These are phyloP conservation scores for Trifolium subterraneum DNA, from an alignment of 306 rosid species.

Conservation along the genomic window DNA sequence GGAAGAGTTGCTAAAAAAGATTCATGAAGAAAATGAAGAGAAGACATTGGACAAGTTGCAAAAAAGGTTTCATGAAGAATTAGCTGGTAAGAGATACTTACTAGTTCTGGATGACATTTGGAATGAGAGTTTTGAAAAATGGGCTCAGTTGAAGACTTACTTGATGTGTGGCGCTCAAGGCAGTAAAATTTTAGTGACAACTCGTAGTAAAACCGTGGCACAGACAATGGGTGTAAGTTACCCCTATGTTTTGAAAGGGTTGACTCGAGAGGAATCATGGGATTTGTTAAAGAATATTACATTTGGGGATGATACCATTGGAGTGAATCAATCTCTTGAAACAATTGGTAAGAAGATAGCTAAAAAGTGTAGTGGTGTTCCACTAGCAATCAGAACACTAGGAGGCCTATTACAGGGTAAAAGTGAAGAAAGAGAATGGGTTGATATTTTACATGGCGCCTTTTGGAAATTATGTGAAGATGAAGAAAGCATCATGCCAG, in stretches of 20 bases:
- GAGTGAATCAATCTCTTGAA: background rate
- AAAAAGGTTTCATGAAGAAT: background rate
- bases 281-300: background rate
- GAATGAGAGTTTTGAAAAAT: background rate
- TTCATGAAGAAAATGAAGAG: no score
- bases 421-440: background rate
- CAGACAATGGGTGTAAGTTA: background rate
- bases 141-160: constrained; percentile 7
- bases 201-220: background rate
- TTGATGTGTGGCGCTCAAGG: background rate
- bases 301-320: background rate
- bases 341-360: background rate
- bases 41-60: constrained; percentile 3
- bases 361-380: background rate
- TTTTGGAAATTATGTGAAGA: background rate
- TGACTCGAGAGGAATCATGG: background rate
- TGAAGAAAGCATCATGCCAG: no score
- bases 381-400: background rate
- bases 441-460: background rate
- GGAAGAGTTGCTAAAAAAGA: no score
- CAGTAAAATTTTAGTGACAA: background rate
- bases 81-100: background rate
- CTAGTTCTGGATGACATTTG: constrained; percentile 17
- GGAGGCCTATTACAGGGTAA: background rate
- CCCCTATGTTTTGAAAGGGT: background rate